Evolutionary conservation across 129 eudicot species (phyloP).

Genomic region (Flaveria bidentis): DNA sequence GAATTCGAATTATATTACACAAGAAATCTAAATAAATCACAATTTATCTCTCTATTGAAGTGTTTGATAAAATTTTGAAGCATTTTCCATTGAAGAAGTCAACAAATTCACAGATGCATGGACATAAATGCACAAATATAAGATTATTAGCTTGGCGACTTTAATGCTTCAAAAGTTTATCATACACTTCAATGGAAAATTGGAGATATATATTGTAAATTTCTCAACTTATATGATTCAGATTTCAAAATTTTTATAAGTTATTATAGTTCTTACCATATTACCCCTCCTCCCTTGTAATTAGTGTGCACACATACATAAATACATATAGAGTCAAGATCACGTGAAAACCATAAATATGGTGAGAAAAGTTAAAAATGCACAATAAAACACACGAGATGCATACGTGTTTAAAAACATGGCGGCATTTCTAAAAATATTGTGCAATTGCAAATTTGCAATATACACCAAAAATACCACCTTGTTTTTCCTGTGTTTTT

Average conservation of each 20-base stretch:
- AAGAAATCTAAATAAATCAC: background rate
- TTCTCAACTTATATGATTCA: too few species aligned
- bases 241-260: too few species aligned
- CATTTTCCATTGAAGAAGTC: background rate
- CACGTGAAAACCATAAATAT: background rate
- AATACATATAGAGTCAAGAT: background rate
- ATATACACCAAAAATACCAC: background rate
- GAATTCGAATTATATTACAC: background rate
- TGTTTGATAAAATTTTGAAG: background rate
- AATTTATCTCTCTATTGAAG: background rate
- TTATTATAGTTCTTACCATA: too few species aligned
- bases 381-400: background rate
- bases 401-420: background rate
- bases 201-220: too few species aligned
- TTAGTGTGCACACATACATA: background rate
- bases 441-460: conserved; percentile 11
- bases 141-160: background rate
- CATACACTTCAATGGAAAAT: background rate
- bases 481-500: background rate
- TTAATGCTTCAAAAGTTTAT: background rate
- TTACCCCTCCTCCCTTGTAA: too few species aligned
- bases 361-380: background rate
- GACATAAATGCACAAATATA: too few species aligned
- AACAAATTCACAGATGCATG: too few species aligned
- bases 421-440: background rate